phyloP scores from a whole-genome alignment of 805 yeast genomes.

The Yueomyces sp. region DNA sequence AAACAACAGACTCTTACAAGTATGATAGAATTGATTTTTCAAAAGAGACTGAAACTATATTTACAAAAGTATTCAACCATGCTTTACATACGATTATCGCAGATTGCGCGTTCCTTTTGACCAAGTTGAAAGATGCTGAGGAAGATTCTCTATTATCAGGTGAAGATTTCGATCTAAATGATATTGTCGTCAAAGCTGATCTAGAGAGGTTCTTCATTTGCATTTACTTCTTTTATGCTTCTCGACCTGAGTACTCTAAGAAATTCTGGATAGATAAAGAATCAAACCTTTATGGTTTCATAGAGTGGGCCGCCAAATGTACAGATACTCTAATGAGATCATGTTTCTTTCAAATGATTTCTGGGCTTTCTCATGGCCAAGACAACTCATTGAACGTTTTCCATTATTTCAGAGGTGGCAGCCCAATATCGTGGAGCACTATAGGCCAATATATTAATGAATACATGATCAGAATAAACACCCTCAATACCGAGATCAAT shows the following conservation, averaged over 20 bases:
- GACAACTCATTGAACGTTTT: slow-evolving; percentile 39
- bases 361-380: slow-evolving; percentile 56
- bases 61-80: slow-evolving; percentile 31
- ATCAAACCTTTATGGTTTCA: slow-evolving; percentile 61
- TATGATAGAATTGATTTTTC: slow-evolving; percentile 11
- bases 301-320: slow-evolving; percentile 77
- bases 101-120: slow-evolving; percentile 52
- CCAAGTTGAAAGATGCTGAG: slow-evolving; percentile 57
- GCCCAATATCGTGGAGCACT: slow-evolving; percentile 39
- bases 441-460: slow-evolving; percentile 41
- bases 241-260: slow-evolving; percentile 43
- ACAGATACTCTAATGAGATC: slow-evolving; percentile 75
- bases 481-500: slow-evolving; percentile 18
- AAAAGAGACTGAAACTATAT: slow-evolving; percentile 18
- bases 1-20: background rate
- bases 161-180: slow-evolving; percentile 44
- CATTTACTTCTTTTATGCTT: slow-evolving; percentile 52
- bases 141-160: slow-evolving; percentile 56
- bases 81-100: slow-evolving; percentile 45
- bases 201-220: slow-evolving; percentile 77
- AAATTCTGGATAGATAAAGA: slow-evolving; percentile 59
- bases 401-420: slow-evolving; percentile 29
- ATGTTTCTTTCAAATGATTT: slow-evolving; percentile 63
- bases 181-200: slow-evolving; percentile 62
- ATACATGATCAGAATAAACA: slow-evolving; percentile 33